Evolutionary conservation across 2,329 filamentous ascomycete species (phyloP).

Genomic region (Aspergillus sp.): DNA sequence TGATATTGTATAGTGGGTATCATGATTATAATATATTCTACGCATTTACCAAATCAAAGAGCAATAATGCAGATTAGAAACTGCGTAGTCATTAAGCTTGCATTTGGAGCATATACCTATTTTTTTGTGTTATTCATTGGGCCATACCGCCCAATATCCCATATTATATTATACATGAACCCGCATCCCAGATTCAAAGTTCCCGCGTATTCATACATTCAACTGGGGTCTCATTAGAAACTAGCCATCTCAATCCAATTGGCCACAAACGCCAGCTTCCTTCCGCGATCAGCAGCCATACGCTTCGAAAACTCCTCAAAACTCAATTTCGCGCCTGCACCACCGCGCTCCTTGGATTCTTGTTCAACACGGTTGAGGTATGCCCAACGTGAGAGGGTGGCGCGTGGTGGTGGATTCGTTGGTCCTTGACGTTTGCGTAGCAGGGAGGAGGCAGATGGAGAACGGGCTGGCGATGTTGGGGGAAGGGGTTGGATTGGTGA

Average conservation of each 20-base stretch:
- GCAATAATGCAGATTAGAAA: no score
- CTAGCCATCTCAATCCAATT: conserved; percentile 82
- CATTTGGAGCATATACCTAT: neutral
- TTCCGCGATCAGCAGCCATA: conserved; percentile 67
- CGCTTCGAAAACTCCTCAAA: conserved; percentile 77
- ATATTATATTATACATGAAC: neutral
- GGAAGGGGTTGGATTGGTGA: conserved; percentile 36
- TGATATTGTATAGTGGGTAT: neutral
- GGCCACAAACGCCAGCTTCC: conserved; percentile 75
- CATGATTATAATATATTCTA: neutral
- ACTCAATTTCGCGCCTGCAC: conserved; percentile 69
- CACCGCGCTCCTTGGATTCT: conserved; percentile 70
- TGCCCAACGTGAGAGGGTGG: conserved; percentile 46
- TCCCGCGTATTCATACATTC: neutral
- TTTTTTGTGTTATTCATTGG: neutral
- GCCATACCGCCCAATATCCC: neutral
- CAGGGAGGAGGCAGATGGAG: conserved; percentile 10
- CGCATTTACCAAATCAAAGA: neutral
- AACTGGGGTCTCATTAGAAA: conserved; percentile 43
- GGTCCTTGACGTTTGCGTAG: conserved; percentile 10
- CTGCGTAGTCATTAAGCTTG: no score
- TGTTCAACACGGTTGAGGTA: conserved; percentile 64
- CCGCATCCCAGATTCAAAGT: neutral
- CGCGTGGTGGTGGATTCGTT: conserved; percentile 23
- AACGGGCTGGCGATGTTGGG: conserved; percentile 14